Conservation (phyloP, 1,284 basidiomycete species). For the Apiotrichum gamsii region DNA sequence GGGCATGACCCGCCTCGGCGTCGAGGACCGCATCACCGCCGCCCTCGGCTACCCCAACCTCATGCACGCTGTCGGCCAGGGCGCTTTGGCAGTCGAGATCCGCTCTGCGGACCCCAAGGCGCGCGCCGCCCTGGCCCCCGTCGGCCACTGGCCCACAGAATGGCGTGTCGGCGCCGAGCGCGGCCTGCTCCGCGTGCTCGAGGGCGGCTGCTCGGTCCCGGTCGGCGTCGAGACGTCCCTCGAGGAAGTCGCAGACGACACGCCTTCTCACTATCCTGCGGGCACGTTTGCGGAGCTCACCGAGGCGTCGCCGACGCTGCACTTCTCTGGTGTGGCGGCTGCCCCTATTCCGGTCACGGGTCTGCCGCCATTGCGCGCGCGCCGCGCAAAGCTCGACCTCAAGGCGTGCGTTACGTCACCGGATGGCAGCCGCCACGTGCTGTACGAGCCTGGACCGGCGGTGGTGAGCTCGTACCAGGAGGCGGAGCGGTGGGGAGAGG, state of each 20-base stretch:
- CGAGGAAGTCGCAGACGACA: conserved; percentile 20
- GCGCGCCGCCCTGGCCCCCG: conserved; percentile 57
- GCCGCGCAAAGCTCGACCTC: conserved; percentile 54
- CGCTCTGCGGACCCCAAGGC: conserved; percentile 63
- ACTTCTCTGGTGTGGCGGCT: conserved; percentile 38
- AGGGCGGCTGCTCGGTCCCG: conserved; percentile 95
- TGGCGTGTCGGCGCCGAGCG: conserved; percentile 77
- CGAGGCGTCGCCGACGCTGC: conserved; percentile 33
- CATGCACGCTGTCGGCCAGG: conserved; percentile 89
- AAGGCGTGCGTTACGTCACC: conserved; percentile 75
- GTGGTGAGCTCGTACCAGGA: conserved; percentile 55
- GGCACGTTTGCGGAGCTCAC: conserved; percentile 18
- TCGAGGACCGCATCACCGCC: conserved; percentile 70
- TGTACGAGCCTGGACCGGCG: conserved; percentile 57
- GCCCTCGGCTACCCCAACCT: conserved; percentile 69
- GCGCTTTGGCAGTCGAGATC: conserved; percentile 84
- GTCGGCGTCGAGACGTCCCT: conserved; percentile 70
- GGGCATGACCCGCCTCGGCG: conserved; percentile 77
- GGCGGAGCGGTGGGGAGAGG: conserved; percentile 62
- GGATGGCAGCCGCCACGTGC: conserved; percentile 63
- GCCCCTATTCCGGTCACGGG: conserved; percentile 8
- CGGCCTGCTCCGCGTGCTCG: conserved; percentile 75
- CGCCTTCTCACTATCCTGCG: conserved; percentile 11
- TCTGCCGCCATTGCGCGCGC: conserved; percentile 13
- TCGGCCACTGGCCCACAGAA: conserved; percentile 70